These are phyloP conservation scores for Clohesyomyces aquaticus DNA, from an alignment of 495 filamentous ascomycete genomes.

Conservation along the genomic window DNA sequence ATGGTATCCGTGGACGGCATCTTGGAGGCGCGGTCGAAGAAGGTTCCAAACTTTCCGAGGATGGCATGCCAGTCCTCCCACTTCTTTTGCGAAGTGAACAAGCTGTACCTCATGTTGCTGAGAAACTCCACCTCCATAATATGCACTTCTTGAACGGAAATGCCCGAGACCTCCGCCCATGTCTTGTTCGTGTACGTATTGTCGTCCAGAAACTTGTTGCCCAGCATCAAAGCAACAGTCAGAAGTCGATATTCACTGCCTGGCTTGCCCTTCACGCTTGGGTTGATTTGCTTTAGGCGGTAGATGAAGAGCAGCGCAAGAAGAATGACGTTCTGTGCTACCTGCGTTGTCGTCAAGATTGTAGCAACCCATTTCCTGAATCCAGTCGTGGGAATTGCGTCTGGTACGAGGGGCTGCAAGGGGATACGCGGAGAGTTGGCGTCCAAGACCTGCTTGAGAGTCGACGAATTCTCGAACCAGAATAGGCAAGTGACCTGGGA, in stretches of 20 bases:
- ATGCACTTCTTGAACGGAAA: conserved; percentile 93
- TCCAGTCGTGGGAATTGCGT: conserved; percentile 74
- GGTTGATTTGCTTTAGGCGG: conserved; percentile 86
- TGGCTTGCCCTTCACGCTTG: conserved; percentile 80
- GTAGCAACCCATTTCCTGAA: conserved; percentile 94
- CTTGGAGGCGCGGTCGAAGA: conserved; percentile 68
- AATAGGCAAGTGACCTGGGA: conserved; percentile 89
- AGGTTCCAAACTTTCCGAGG: conserved; percentile 76
- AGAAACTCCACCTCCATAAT: conserved; percentile 99
- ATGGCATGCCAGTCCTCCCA: conserved; percentile 87
- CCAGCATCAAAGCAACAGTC: conserved; percentile 96
- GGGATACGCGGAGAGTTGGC: conserved; percentile 54
- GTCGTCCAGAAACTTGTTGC: conserved; percentile 98
- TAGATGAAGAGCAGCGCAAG: conserved; percentile 92
- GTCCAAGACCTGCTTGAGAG: conserved; percentile 73
- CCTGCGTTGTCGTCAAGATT: conserved; percentile 91
- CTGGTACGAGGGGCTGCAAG: conserved; percentile 61
- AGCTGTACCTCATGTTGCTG: conserved; percentile 95
- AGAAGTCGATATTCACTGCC: conserved; percentile 96
- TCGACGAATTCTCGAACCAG: conserved; percentile 92
- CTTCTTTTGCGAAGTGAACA: conserved; percentile 78
- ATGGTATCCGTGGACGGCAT: conserved; percentile 14
- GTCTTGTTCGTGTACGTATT: conserved; percentile 99
- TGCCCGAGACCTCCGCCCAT: conserved; percentile 97
- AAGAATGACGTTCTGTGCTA: conserved; percentile 93